Conservation (phyloP, 495 filamentous ascomycete species). For the Podospora pseudoanserina region DNA sequence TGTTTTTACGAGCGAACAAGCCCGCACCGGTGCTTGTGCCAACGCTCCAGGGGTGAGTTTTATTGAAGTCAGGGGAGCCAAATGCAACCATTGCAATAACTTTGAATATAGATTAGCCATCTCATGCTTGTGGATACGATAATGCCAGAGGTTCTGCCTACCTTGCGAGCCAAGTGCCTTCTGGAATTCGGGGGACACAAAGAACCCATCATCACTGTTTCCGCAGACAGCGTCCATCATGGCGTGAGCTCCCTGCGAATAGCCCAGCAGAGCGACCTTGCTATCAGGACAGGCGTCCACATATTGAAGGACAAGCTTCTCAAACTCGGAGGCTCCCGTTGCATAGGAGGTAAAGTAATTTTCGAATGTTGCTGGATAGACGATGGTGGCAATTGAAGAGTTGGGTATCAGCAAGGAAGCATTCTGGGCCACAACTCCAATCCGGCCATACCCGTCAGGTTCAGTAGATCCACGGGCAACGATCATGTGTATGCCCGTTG, state of each 20-base stretch:
- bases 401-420: constrained; percentile 15
- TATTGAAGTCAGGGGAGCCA: constrained; percentile 25
- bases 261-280: constrained; percentile 31
- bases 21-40: constrained; percentile 23
- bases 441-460: constrained; percentile 10
- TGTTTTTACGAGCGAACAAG: constrained; percentile 20
- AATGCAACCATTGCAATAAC: constrained; percentile 25
- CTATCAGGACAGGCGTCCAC: constrained; percentile 21
- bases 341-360: constrained; percentile 19
- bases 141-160: background rate
- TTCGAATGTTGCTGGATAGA: constrained; percentile 20
- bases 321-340: constrained; percentile 22
- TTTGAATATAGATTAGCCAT: constrained; percentile 7
- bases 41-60: constrained; percentile 17
- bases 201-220: background rate
- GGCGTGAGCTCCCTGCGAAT: constrained; percentile 25
- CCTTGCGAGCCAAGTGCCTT: background rate
- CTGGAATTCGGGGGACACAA: background rate
- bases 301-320: constrained; percentile 17
- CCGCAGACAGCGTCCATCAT: constrained; percentile 16
- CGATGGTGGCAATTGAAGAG: constrained; percentile 12
- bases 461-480: constrained; percentile 22
- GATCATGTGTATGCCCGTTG: constrained; percentile 17
- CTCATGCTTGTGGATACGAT: no score
- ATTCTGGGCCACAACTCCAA: constrained; percentile 17